Evolutionary conservation across 2,329 filamentous ascomycete genomes (phyloP), one percentile per base, ranked within the genome.

Genomic region (Xylariaceae sp.): DNA sequence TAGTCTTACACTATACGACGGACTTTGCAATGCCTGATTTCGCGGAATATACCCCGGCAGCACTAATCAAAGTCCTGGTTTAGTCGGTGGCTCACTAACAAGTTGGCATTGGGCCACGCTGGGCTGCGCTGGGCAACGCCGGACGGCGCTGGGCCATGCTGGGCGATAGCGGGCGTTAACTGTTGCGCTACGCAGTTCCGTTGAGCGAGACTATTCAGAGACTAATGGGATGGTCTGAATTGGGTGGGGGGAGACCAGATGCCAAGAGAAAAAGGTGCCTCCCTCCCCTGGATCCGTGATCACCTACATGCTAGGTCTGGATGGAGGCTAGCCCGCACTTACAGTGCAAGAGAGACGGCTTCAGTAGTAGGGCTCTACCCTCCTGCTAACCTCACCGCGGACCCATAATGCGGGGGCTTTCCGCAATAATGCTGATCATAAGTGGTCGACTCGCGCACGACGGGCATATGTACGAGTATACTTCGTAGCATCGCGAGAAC

Each of bases 231-330:
- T 61, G 47, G 56, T 39, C 51, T 53, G 53, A 41, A 55, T 15
- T 13, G 58, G 17, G 62, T 62, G 62, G 62, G 67, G 58, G 61
- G 23, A 18, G 17, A 59, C 53, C 61, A 63, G 49, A 51, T 67
- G 64, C 65, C 67, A 65, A 64, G 60, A 50, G 18, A 53, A 41
- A 15, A 54, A 56, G 54, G 13, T 51, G 1, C 15, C 7, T 52
- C 49, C 41, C 37, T 47, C 51, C 53, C 56, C 50, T 60, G 53
- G 55, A 62, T 58, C 55, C 55, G 55, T 61, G 55, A 64, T 62
- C 60, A 59, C 57, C 48, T 52, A 53, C 58, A 41, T 47, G 44
- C 61, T 54, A 57, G 57, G 59, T 59, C 56, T 34, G 30, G 10
- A 17, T 48, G 13, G 17, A 50, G 3, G 8, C 1, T 50, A 4